These are phyloP conservation scores for Erysimum cheiranthoides DNA, from an alignment of 345 rosid species.

Conservation along the genomic window DNA sequence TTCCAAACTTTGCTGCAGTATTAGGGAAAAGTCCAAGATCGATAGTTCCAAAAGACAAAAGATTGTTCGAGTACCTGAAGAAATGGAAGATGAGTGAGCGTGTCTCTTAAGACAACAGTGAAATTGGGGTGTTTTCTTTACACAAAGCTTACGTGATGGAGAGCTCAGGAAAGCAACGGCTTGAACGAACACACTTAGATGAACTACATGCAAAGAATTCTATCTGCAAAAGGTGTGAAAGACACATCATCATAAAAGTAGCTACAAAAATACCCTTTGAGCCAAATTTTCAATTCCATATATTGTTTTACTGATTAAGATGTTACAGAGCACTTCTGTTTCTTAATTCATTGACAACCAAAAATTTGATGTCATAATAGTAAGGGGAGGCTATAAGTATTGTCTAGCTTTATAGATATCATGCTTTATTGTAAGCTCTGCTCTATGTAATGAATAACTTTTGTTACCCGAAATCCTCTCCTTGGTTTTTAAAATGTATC, in stretches of 20 bases:
- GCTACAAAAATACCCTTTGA: neutral
- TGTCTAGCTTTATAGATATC: slow-evolving; percentile 4
- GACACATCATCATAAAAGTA: slow-evolving; percentile 13
- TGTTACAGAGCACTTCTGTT: neutral
- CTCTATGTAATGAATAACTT: neutral
- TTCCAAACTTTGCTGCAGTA: slow-evolving; percentile 85
- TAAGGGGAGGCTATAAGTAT: neutral
- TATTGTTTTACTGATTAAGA: neutral
- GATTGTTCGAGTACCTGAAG: slow-evolving; percentile 79
- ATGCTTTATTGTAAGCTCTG: neutral
- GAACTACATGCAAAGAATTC: slow-evolving; percentile 69
- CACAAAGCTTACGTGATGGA: slow-evolving; percentile 64
- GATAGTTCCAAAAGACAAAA: slow-evolving; percentile 80
- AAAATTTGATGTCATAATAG: neutral
- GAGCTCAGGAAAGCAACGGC: slow-evolving; percentile 81
- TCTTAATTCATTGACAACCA: neutral
- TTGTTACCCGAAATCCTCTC: neutral
- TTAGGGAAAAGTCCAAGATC: slow-evolving; percentile 96
- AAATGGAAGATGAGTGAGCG: slow-evolving; percentile 22
- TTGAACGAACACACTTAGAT: slow-evolving; percentile 65
- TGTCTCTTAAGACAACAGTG: slow-evolving; percentile 21
- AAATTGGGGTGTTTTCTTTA: slow-evolving; percentile 16
- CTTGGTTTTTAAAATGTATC: neutral
- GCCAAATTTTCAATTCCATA: neutral
- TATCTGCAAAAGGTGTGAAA: slow-evolving; percentile 57